These are phyloP conservation scores for Rhodotorula graminis DNA, from an alignment of 768 basidiomycete species.

Conservation along the genomic window DNA sequence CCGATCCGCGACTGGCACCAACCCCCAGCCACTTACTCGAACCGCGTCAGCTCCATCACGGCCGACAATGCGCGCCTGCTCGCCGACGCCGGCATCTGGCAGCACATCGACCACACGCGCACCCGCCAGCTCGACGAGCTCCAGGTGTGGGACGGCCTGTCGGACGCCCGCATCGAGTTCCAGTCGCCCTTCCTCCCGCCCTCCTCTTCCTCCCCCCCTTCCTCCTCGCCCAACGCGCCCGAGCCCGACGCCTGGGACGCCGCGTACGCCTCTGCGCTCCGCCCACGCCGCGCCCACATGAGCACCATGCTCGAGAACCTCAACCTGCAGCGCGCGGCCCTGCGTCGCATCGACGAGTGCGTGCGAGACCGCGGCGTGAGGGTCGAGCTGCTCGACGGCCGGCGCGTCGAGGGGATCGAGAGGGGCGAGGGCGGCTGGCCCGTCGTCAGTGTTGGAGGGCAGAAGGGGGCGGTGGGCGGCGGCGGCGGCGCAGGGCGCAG, in stretches of 20 bases:
- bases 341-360: constrained; percentile 49
- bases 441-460: constrained; percentile 64
- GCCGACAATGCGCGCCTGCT: constrained; percentile 66
- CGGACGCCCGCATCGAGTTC: constrained; percentile 72
- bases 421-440: constrained; percentile 70
- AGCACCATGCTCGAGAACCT: constrained; percentile 84
- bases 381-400: constrained; percentile 65
- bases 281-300: constrained; percentile 52
- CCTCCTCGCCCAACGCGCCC: constrained; percentile 32
- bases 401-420: constrained; percentile 67
- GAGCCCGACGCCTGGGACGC: constrained; percentile 30
- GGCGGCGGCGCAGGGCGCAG: no score
- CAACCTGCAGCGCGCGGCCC: constrained; percentile 80
- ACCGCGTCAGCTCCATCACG: constrained; percentile 81
- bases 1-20: constrained; percentile 66
- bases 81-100: constrained; percentile 80
- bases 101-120: constrained; percentile 61
- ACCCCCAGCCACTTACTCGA: constrained; percentile 59
- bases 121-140: constrained; percentile 70
- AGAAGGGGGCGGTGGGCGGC: constrained; percentile 46
- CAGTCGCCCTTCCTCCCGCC: constrained; percentile 49
- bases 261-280: not conserved
- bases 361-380: constrained; percentile 46
- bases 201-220: constrained; percentile 29
- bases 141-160: constrained; percentile 87